A percentile compares a stretch with the other conserved stretches of the same genome.
phyloP scores from a whole-genome alignment of 2,329 filamentous ascomycete species.

The Sarocladium strictum region DNA sequence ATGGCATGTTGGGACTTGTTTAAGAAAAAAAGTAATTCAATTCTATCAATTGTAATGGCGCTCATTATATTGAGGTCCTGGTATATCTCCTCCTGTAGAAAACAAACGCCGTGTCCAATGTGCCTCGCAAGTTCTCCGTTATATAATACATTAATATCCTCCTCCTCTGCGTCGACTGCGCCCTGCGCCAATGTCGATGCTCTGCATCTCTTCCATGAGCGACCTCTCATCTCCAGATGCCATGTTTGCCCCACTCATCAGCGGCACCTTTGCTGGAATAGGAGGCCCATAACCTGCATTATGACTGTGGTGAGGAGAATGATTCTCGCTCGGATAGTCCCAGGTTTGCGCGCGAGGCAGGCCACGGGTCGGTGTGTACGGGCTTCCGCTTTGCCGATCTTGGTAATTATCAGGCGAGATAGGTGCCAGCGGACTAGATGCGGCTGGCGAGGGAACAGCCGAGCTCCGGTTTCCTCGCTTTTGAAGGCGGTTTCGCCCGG shows the following conservation, averaged over 20 bases:
- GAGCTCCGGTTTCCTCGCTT: conserved; percentile 51
- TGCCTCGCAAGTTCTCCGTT: not conserved
- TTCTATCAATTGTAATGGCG: not conserved
- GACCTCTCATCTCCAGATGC: conserved; percentile 44
- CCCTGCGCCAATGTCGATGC: conserved; percentile 59
- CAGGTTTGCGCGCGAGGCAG: conserved; percentile 43
- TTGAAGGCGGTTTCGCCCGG: conserved; percentile 55
- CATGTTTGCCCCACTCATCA: conserved; percentile 43
- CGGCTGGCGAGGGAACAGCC: conserved; percentile 28
- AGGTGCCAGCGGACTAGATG: conserved; percentile 45
- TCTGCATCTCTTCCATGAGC: conserved; percentile 65
- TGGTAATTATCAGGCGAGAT: conserved; percentile 46
- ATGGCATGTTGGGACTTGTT: too few relatives aligned
- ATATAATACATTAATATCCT: conserved; percentile 27
- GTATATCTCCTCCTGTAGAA: conserved; percentile 7
- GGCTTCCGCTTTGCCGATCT: conserved; percentile 29
- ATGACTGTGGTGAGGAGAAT: conserved; percentile 33
- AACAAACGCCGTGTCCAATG: not conserved
- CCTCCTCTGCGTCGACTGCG: conserved; percentile 46
- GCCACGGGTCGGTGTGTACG: conserved; percentile 25
- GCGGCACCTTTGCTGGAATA: conserved; percentile 64
- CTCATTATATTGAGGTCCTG: conserved; percentile 1
- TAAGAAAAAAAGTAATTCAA: not conserved
- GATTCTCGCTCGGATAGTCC: conserved; percentile 49
- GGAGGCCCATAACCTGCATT: conserved; percentile 40